Percentiles rank a stretch among this genome's conserved stretches.
These are phyloP conservation scores for Podospora pseudoanserina DNA, from an alignment of 495 filamentous ascomycete species.

Conservation along the genomic window DNA sequence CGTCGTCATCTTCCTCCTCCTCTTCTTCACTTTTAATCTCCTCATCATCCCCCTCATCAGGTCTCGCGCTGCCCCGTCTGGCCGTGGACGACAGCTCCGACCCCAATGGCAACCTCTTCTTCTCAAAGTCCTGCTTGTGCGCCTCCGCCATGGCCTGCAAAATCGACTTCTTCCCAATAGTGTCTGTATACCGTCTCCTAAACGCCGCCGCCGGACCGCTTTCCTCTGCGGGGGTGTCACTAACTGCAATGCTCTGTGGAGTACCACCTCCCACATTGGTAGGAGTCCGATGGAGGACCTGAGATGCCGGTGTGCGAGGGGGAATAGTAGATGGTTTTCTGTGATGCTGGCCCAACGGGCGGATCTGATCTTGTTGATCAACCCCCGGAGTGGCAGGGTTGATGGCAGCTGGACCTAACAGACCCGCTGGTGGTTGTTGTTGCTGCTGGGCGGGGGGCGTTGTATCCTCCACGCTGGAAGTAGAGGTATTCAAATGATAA, in stretches of 20 bases:
- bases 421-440: not conserved
- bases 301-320: not conserved
- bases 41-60: conserved; percentile 19
- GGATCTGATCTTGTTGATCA: not conserved
- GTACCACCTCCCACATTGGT: not conserved
- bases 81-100: conserved; percentile 7
- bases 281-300: not conserved
- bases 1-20: conserved; percentile 24
- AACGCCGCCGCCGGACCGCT: conserved; percentile 26
- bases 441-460: too few species aligned
- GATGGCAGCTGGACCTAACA: not conserved
- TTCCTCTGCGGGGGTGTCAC: not conserved
- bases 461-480: not conserved
- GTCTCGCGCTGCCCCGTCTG: conserved; percentile 16
- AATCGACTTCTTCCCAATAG: conserved; percentile 49
- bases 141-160: conserved; percentile 61
- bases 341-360: not conserved
- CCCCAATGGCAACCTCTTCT: conserved; percentile 51
- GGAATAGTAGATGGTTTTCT: not conserved
- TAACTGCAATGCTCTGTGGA: not conserved
- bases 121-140: conserved; percentile 85
- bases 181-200: conserved; percentile 28
- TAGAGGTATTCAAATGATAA: conserved; percentile 53
- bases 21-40: conserved; percentile 21
- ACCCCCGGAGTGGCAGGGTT: not conserved